Evolutionary conservation across 495 filamentous ascomycete genomes (phyloP).

Genomic region (Neurospora africana): DNA sequence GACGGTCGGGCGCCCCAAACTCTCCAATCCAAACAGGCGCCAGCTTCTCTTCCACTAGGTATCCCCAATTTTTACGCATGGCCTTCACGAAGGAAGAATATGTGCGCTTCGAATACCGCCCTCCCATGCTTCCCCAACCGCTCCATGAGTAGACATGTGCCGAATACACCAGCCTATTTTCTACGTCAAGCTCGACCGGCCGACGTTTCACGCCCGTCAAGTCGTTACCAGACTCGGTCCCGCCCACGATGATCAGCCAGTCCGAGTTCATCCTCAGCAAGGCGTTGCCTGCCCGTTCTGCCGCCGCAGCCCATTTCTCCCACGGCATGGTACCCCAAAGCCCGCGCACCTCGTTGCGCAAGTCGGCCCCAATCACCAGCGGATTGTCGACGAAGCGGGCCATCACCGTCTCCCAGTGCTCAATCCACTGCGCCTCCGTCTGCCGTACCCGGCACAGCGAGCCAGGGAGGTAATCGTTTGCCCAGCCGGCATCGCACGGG

Average conservation of each 20-base stretch:
- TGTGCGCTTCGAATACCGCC: conserved; percentile 39
- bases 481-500: conserved; percentile 49
- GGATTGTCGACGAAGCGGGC: conserved; percentile 36
- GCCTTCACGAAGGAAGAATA: conserved; percentile 46
- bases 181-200: conserved; percentile 42
- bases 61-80: conserved; percentile 53
- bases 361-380: conserved; percentile 46
- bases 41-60: conserved; percentile 43
- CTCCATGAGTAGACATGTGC: conserved; percentile 53
- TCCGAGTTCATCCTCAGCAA: conserved; percentile 44
- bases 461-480: conserved; percentile 42
- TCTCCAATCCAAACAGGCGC: conserved; percentile 55
- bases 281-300: conserved; percentile 44
- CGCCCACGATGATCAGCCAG: conserved; percentile 54
- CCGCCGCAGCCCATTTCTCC: conserved; percentile 46
- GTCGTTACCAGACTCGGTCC: conserved; percentile 50
- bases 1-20: conserved; percentile 42
- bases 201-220: conserved; percentile 36
- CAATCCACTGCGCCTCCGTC: conserved; percentile 48
- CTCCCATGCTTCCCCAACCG: conserved; percentile 46
- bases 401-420: conserved; percentile 52
- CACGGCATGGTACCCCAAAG: conserved; percentile 54
- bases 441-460: conserved; percentile 42
- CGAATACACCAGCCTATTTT: conserved; percentile 47
- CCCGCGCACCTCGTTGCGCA: conserved; percentile 51